phyloP scores from a whole-genome alignment of 345 rosid species.

The Brassica carinata region DNA sequence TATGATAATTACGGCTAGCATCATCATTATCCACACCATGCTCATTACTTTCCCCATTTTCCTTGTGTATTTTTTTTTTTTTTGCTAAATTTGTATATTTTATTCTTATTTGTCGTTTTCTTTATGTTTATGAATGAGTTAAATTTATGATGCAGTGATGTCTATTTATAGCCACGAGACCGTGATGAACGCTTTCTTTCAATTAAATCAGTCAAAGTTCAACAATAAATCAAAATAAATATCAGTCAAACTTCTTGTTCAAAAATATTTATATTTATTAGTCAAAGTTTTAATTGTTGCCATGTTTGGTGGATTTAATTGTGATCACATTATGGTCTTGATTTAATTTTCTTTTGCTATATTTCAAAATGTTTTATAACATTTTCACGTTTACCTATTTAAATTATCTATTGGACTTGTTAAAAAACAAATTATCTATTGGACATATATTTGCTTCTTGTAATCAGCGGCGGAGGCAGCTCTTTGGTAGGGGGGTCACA shows the following conservation, averaged over 20 bases:
- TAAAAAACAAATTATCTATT: no score
- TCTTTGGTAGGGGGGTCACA: no score
- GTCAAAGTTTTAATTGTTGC: neutral
- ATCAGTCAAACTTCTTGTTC: neutral
- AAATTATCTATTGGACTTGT: no score
- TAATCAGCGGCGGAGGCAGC: no score
- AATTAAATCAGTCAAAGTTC: slow-evolving; percentile 5
- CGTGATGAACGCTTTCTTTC: neutral
- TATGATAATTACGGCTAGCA: slow-evolving; percentile 2
- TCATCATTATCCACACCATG: slow-evolving; percentile 15
- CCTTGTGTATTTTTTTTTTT: no score
- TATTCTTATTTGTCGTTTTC: neutral
- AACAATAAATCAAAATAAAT: neutral
- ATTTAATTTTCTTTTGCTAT: no score
- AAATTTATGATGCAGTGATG: neutral
- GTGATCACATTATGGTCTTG: neutral
- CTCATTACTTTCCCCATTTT: slow-evolving; percentile 11
- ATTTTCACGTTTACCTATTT: no score
- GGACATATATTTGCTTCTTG: no score
- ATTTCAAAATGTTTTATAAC: no score
- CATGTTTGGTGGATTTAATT: neutral
- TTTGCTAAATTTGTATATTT: no score
- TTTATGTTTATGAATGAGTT: slow-evolving; percentile 13
- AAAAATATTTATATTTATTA: neutral
- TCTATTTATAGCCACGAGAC: slow-evolving; percentile 11